phyloP scores from a whole-genome alignment of 139 green algal species.

The Micractinium sp. region DNA sequence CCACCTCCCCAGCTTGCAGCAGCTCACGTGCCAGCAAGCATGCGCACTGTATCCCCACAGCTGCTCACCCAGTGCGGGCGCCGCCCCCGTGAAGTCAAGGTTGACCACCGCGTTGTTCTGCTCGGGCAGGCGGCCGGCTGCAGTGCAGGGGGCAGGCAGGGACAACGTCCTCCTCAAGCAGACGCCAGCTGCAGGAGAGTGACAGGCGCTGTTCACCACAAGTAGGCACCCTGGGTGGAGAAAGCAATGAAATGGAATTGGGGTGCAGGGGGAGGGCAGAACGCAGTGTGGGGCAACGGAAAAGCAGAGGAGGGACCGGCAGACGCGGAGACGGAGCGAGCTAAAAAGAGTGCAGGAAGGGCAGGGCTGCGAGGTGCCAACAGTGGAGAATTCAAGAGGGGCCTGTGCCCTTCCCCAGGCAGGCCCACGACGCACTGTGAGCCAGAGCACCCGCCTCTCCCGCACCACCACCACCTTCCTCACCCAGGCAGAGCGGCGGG shows the following conservation, averaged over 20 bases:
- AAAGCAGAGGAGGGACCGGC: background rate
- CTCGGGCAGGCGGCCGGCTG: constrained; percentile 67
- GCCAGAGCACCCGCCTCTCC: no score
- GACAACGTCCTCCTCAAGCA: no score
- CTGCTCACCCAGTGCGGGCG: constrained; percentile 47
- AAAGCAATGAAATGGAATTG: no score
- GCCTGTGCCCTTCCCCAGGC: background rate
- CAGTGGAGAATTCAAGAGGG: no score
- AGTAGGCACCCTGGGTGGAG: no score
- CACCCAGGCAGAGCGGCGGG: constrained; percentile 74
- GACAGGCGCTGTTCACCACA: no score
- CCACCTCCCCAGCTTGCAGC: no score
- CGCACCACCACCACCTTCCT: background rate
- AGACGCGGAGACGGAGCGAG: background rate
- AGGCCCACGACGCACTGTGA: background rate
- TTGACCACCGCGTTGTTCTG: constrained; percentile 77
- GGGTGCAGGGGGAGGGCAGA: no score
- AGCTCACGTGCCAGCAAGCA: background rate
- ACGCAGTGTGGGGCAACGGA: background rate
- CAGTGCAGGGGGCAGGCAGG: no score
- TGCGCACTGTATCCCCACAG: background rate
- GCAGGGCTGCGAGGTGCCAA: background rate
- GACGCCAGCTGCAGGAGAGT: no score
- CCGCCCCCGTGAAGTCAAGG: constrained; percentile 71
- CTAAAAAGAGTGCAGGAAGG: background rate